A percentile compares a stretch with the other conserved stretches of the same genome.
These are phyloP conservation scores for Peronosclerospora sorghi DNA, from an alignment of 352 stramenopile species.

Conservation along the genomic window DNA sequence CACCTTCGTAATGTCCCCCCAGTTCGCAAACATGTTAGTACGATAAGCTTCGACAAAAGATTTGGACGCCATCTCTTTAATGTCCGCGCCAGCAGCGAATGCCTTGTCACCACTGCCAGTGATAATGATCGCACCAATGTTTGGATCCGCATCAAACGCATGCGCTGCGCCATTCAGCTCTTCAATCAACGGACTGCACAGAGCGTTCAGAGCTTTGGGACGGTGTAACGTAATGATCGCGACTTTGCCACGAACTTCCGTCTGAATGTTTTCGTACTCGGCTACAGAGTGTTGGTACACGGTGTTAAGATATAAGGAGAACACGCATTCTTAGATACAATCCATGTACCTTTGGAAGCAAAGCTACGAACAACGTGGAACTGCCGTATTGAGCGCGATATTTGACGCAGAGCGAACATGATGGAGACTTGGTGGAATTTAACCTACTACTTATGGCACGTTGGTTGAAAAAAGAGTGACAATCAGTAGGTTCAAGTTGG, in stretches of 20 bases:
- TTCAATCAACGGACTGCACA: conserved; percentile 90
- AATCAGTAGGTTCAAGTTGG: conserved; percentile 7
- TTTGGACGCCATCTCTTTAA: conserved; percentile 93
- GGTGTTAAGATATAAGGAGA: neutral
- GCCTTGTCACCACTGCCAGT: conserved; percentile 94
- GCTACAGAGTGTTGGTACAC: conserved; percentile 13
- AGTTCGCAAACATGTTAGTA: conserved; percentile 96
- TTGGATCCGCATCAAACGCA: conserved; percentile 88
- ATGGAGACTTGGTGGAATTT: neutral
- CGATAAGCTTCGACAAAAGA: conserved; percentile 91
- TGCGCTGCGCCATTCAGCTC: conserved; percentile 92
- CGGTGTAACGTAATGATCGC: conserved; percentile 93
- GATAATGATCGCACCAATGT: conserved; percentile 92
- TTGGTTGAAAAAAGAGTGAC: too few relatives aligned
- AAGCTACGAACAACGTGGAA: conserved; percentile 34
- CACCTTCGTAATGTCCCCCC: conserved; percentile 91
- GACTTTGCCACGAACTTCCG: conserved; percentile 83
- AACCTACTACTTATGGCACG: neutral
- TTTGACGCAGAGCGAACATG: conserved; percentile 46
- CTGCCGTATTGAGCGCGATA: conserved; percentile 4
- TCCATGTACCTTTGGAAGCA: conserved; percentile 34
- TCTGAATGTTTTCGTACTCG: conserved; percentile 82
- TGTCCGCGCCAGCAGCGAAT: conserved; percentile 94
- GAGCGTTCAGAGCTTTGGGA: conserved; percentile 95
- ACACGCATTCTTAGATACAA: neutral